Evolutionary conservation across 2,329 filamentous ascomycete genomes (phyloP).

Genomic region (Pseudogymnoascus sp.): DNA sequence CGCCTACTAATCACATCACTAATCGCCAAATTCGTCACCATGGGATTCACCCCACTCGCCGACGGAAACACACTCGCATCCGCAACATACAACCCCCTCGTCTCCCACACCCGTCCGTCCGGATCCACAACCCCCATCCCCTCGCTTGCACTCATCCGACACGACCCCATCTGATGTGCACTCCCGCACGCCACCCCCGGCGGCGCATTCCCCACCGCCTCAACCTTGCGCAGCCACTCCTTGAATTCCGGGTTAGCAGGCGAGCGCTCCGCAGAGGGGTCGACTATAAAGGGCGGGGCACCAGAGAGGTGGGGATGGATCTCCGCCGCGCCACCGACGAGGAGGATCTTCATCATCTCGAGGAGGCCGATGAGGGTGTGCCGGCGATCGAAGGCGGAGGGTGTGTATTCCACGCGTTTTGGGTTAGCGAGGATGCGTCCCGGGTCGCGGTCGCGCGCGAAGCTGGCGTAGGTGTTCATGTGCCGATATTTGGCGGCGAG

Average conservation of each 20-base stretch:
- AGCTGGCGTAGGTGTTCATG: slow-evolving; percentile 62
- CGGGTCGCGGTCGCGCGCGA: slow-evolving; percentile 66
- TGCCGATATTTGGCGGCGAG: slow-evolving; percentile 58
- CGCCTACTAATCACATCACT: slow-evolving; percentile 55
- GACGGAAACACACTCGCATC: slow-evolving; percentile 70
- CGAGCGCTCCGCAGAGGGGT: neutral
- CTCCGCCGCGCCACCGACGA: slow-evolving; percentile 68
- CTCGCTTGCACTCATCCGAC: slow-evolving; percentile 52
- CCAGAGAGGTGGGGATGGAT: slow-evolving; percentile 60
- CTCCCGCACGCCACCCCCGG: slow-evolving; percentile 48
- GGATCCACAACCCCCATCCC: slow-evolving; percentile 49
- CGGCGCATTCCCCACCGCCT: slow-evolving; percentile 40
- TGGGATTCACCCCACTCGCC: slow-evolving; percentile 72
- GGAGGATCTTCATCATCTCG: slow-evolving; percentile 66
- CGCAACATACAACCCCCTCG: slow-evolving; percentile 56
- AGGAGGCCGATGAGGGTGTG: slow-evolving; percentile 66
- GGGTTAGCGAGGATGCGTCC: slow-evolving; percentile 54
- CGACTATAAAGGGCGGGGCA: slow-evolving; percentile 48
- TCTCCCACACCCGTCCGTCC: slow-evolving; percentile 55
- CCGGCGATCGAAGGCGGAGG: slow-evolving; percentile 63
- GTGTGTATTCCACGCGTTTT: slow-evolving; percentile 57
- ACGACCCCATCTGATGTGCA: slow-evolving; percentile 81
- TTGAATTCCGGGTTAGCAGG: slow-evolving; percentile 45
- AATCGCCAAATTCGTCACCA: slow-evolving; percentile 68
- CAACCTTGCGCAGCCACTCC: slow-evolving; percentile 48